Percentiles rank a stretch among this genome's conserved stretches.
These are phyloP conservation scores for Neurospora sp. DNA, from an alignment of 495 filamentous ascomycete genomes.

Conservation along the genomic window DNA sequence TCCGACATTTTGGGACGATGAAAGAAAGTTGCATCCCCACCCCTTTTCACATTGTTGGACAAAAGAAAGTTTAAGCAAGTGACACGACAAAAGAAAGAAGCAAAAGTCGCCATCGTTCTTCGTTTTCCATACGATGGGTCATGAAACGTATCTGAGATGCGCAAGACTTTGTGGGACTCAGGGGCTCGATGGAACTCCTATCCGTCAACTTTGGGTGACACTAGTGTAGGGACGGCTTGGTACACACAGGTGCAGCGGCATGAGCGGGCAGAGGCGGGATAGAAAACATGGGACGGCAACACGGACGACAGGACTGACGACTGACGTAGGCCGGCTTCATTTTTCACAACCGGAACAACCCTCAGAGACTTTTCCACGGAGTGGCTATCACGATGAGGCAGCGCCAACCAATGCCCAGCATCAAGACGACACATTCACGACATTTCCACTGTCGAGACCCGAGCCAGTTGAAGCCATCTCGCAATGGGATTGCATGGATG, in stretches of 20 bases:
- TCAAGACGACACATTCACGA: background rate
- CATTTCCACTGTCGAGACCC: background rate
- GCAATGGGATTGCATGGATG: background rate
- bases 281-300: background rate
- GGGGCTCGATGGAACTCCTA: background rate
- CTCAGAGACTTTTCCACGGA: background rate
- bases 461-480: background rate
- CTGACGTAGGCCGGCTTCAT: background rate
- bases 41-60: background rate
- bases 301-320: background rate
- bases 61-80: background rate
- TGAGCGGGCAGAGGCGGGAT: background rate
- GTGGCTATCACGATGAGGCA: background rate
- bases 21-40: background rate
- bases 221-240: background rate
- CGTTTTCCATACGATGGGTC: background rate
- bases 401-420: background rate
- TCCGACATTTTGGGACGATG: background rate
- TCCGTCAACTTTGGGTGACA: background rate
- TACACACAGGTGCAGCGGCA: background rate
- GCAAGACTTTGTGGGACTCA: background rate
- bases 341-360: background rate
- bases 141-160: background rate
- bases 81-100: background rate
- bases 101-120: background rate